phyloP scores from a whole-genome alignment of 2,329 filamentous ascomycete species.

The Cladobotryum mycophilum region DNA sequence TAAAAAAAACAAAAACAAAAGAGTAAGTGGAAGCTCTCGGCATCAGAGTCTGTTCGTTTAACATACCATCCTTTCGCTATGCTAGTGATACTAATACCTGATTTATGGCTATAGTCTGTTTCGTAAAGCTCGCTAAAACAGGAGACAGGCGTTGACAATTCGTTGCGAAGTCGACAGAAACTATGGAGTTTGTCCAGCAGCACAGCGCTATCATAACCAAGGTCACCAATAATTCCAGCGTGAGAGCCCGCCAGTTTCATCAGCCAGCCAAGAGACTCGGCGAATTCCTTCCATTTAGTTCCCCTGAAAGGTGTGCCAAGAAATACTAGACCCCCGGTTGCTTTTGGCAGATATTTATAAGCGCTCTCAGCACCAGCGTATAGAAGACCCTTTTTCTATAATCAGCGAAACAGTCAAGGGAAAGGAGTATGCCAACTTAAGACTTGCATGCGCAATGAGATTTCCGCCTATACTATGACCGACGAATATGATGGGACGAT shows the following conservation, averaged over 20 bases:
- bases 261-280: constrained; percentile 5
- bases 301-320: constrained; percentile 16
- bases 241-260: constrained; percentile 13
- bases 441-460: constrained; percentile 14
- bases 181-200: constrained; percentile 14
- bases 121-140: constrained; percentile 15
- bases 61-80: constrained; percentile 11
- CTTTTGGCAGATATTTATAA: constrained; percentile 7
- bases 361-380: constrained; percentile 11
- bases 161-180: constrained; percentile 12
- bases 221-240: constrained; percentile 11
- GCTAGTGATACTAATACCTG: constrained; percentile 4
- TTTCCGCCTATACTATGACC: constrained; percentile 18
- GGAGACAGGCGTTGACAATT: constrained; percentile 6
- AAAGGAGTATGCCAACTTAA: not conserved
- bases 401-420: not conserved
- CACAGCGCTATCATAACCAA: constrained; percentile 8
- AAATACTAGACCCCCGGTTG: constrained; percentile 13
- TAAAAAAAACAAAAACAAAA: too few species aligned
- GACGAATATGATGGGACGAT: constrained; percentile 16
- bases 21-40: not conserved
- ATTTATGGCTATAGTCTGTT: constrained; percentile 11
- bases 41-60: not conserved
- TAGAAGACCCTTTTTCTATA: constrained; percentile 11
- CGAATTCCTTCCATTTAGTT: constrained; percentile 8